These are phyloP conservation scores for Camellia lanceoleosa DNA, from an alignment of 148 eudicot species.

Conservation along the genomic window DNA sequence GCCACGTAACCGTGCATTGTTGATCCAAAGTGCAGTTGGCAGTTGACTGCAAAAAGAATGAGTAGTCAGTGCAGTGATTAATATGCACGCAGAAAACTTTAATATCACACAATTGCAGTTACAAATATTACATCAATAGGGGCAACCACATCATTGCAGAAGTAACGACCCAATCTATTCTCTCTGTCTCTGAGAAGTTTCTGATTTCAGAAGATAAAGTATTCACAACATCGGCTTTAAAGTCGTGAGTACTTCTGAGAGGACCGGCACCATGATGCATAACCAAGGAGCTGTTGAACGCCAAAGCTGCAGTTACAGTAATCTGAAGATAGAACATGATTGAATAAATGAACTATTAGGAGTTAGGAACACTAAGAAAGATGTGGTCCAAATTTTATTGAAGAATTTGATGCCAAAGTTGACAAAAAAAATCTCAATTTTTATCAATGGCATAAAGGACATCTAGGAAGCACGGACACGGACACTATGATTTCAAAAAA, in stretches of 20 bases:
- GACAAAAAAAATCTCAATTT: not conserved
- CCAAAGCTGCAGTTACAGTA: constrained; percentile 80
- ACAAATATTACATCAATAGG: constrained; percentile 69
- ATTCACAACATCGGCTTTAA: constrained; percentile 21
- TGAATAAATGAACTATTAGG: not conserved
- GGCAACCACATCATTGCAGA: constrained; percentile 97
- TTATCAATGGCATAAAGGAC: not conserved
- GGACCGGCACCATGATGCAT: constrained; percentile 98
- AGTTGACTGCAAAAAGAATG: constrained; percentile 62
- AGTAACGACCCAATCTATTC: constrained; percentile 86
- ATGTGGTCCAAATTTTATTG: not conserved
- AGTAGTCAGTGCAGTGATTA: constrained; percentile 7
- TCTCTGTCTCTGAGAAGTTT: constrained; percentile 39
- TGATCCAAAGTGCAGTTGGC: constrained; percentile 91
- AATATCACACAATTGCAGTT: not conserved
- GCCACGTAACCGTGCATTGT: constrained; percentile 98
- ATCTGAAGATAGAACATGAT: constrained; percentile 40
- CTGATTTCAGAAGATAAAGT: constrained; percentile 44
- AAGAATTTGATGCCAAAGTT: not conserved
- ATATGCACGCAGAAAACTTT: not conserved
- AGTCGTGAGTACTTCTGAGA: constrained; percentile 20
- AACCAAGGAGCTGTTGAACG: constrained; percentile 92
- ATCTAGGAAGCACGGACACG: too few relatives aligned
- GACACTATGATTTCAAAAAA: too few relatives aligned
- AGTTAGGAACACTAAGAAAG: not conserved